Evolutionary conservation across 2,329 filamentous ascomycete genomes (phyloP).

Genomic region (Rhexocercosporidium sp.): DNA sequence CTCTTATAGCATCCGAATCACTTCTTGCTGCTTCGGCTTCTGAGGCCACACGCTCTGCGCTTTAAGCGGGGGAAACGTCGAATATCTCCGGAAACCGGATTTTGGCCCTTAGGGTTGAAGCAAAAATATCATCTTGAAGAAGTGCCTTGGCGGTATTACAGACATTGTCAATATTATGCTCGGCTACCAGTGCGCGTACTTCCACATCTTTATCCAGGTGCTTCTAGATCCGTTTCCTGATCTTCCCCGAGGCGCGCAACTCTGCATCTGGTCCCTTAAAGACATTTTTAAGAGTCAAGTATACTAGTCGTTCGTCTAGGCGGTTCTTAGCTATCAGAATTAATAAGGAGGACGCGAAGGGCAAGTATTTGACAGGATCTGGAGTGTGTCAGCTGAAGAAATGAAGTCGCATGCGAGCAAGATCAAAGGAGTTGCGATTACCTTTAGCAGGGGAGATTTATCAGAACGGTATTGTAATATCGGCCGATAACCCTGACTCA

Average conservation of each 20-base stretch:
- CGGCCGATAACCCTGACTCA: not conserved
- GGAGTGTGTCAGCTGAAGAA: not conserved
- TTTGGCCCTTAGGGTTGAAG: not conserved
- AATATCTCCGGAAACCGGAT: not conserved
- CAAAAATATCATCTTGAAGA: not conserved
- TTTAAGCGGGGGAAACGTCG: not conserved
- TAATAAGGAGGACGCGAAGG: not conserved
- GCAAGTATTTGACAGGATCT: not conserved
- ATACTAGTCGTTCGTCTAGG: not conserved
- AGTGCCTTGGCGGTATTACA: not conserved
- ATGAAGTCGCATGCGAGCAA: not conserved
- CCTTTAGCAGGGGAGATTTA: not conserved
- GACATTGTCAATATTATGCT: conserved; percentile 4
- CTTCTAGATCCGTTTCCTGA: not conserved
- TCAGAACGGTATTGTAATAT: not conserved
- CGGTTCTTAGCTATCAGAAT: not conserved
- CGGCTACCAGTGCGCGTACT: not conserved
- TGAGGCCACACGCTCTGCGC: not conserved
- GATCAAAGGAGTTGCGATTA: not conserved
- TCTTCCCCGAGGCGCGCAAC: not conserved
- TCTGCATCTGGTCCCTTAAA: not conserved
- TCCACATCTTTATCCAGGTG: not conserved
- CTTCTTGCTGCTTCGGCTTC: conserved; percentile 3
- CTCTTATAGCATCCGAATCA: not conserved
- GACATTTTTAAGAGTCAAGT: not conserved